Conservation (phyloP, 495 filamentous ascomycete species). For the Podospora conica region DNA sequence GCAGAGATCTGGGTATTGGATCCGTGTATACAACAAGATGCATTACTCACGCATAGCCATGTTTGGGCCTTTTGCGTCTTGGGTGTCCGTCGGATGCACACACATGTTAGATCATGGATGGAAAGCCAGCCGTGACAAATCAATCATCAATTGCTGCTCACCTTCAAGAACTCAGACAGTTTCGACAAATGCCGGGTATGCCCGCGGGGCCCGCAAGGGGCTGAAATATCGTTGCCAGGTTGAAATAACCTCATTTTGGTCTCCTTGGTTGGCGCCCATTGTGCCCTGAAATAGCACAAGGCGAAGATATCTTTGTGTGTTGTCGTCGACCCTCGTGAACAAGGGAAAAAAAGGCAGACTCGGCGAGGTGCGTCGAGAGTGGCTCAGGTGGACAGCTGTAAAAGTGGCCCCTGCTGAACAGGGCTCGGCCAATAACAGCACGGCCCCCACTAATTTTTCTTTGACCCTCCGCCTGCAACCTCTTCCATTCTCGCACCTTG, state of each 20-base stretch:
- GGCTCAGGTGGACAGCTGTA: too few species aligned
- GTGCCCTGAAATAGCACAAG: not conserved
- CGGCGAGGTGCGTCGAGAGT: too few species aligned
- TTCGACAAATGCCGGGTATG: too few species aligned
- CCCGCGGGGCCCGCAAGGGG: too few species aligned
- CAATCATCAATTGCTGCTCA: not conserved
- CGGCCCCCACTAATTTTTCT: constrained; percentile 1
- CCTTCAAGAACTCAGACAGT: too few species aligned
- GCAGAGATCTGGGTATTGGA: not conserved
- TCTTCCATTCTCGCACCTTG: not conserved
- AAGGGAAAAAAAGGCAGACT: not conserved
- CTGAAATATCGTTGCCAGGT: too few species aligned
- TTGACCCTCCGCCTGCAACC: not conserved
- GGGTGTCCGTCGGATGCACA: not conserved
- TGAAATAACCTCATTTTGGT: not conserved
- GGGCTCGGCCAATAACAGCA: not conserved
- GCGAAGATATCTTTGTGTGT: too few species aligned
- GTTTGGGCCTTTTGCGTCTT: not conserved
- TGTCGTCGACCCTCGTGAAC: not conserved
- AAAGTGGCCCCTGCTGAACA: not conserved
- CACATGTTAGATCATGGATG: not conserved
- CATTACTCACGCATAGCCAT: not conserved
- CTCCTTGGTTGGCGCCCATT: not conserved
- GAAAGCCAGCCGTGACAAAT: not conserved
- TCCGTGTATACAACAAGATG: not conserved